A percentile compares a stretch with the other conserved stretches of the same genome.
phyloP scores from a whole-genome alignment of 257 asterid species.

The Fraxinus quadrangulata region DNA sequence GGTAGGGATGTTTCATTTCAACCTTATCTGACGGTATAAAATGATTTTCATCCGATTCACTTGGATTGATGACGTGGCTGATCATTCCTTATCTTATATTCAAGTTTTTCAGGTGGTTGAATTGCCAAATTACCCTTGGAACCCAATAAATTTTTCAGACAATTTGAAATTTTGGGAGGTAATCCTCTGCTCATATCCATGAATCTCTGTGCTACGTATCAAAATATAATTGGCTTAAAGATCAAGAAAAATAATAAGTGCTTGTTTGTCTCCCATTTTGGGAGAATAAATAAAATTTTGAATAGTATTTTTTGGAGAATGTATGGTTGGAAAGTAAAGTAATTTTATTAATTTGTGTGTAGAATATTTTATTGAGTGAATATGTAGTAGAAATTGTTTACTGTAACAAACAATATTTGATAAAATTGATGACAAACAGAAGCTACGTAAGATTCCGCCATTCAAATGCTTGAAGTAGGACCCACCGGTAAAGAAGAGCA shows the following conservation, averaged over 20 bases:
- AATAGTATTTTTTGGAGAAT: too few relatives aligned
- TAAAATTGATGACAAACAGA: too few relatives aligned
- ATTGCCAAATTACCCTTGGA: slow-evolving; percentile 9
- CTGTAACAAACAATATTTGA: too few relatives aligned
- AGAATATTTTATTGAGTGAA: too few relatives aligned
- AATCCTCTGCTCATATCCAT: neutral
- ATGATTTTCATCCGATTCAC: neutral
- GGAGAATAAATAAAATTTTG: too few relatives aligned
- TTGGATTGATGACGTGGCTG: slow-evolving; percentile 67
- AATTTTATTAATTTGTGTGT: too few relatives aligned
- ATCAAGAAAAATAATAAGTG: neutral
- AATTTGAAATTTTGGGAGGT: slow-evolving; percentile 10
- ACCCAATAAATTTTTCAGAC: neutral
- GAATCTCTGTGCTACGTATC: neutral
- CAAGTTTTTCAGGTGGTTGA: neutral
- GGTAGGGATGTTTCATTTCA: slow-evolving; percentile 37
- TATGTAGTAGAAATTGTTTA: too few relatives aligned
- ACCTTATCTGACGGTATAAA: slow-evolving; percentile 30
- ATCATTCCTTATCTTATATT: slow-evolving; percentile 29
- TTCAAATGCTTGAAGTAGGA: slow-evolving; percentile 26
- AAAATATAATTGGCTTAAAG: neutral
- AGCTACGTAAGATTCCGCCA: neutral
- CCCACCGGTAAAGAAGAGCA: neutral
- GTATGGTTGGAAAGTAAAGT: too few relatives aligned
- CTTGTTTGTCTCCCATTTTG: too few relatives aligned